Evolutionary conservation across 1,284 basidiomycete species (phyloP), one percentile per base, ranked within the genome.

Genomic region (Cystobasidium pallidum): DNA sequence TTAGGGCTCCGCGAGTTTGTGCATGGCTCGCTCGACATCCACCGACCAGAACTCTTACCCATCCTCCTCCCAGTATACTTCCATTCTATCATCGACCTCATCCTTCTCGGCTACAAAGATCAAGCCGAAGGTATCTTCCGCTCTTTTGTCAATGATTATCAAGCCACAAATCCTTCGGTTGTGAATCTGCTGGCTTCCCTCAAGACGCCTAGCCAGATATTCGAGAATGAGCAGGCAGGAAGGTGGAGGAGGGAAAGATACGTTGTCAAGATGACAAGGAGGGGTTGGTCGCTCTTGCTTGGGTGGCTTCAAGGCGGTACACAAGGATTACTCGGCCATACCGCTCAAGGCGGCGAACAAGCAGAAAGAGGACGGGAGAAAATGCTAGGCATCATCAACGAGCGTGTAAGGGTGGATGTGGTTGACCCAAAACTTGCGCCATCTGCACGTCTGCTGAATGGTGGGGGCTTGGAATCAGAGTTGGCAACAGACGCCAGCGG

Each of bases 21-120:
- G 10, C 70, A 77, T 49, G 73, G 75, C 34, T 73, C 78, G 52
- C 75, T 80, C 66, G 79, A 78, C 74, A 79, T 79, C 52, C 77
- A 78, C 70, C 79, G 82, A 67, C 92, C 93, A 72, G 94, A 99
- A 81, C 90, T 99, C 76, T 85, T 91, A 74, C 92, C 93, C 43
- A 89, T 99, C 41, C 83, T 97, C 19, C 94, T 94, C 78, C 96
- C 96, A 3, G 90, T 99, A 74, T 99, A 98, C 80, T 92, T 91
- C 51, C 94, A 99, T 82, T 96, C 96, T 78, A 98, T 95, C 81
- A 85, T 99, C 41, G 94, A 98, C 80, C 86, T 99, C 59, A 89
- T 98, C 66, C 88, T 94, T 78, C 88, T 90, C 74, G 93, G 92
- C 3, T 92, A 91, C 81, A 89, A 91, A 76, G 90, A 92, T 77